These are phyloP conservation scores for Cucurbita moschata DNA, from an alignment of 306 rosid genomes.

Conservation along the genomic window DNA sequence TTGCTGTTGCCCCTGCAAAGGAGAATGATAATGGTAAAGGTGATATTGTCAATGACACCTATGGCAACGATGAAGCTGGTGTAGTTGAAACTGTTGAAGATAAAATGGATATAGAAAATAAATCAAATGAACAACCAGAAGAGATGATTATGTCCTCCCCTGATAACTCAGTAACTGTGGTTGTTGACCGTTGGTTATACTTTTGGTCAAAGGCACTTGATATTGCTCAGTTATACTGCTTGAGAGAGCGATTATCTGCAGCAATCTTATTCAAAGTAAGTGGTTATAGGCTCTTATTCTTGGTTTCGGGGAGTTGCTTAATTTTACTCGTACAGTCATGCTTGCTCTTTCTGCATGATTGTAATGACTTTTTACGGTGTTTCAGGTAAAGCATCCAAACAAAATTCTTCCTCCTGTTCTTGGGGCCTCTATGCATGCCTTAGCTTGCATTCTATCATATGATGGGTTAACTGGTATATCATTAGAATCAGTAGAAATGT, in stretches of 20 bases:
- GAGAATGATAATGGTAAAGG: conserved; percentile 9
- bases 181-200: conserved; percentile 74
- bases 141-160: conserved; percentile 67
- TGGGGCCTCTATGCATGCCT: conserved; percentile 35
- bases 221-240: conserved; percentile 81
- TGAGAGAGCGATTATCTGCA: conserved; percentile 73
- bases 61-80: background rate
- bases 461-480: conserved; percentile 51
- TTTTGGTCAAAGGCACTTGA: conserved; percentile 67
- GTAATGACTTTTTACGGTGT: conserved; percentile 7
- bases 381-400: conserved; percentile 56
- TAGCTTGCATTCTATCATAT: conserved; percentile 43
- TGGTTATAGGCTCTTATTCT: background rate
- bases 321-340: background rate
- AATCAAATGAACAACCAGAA: conserved; percentile 23
- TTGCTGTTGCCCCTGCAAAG: conserved; percentile 58
- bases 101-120: conserved; percentile 32
- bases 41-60: background rate
- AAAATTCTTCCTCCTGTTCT: conserved; percentile 52
- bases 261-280: conserved; percentile 62
- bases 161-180: conserved; percentile 42
- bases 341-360: background rate
- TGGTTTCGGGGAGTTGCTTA: background rate
- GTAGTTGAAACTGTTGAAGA: conserved; percentile 36
- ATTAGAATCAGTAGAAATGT: conserved; percentile 19